Conservation (phyloP, 306 rosid genomes). For the Vigna hirtella region DNA sequence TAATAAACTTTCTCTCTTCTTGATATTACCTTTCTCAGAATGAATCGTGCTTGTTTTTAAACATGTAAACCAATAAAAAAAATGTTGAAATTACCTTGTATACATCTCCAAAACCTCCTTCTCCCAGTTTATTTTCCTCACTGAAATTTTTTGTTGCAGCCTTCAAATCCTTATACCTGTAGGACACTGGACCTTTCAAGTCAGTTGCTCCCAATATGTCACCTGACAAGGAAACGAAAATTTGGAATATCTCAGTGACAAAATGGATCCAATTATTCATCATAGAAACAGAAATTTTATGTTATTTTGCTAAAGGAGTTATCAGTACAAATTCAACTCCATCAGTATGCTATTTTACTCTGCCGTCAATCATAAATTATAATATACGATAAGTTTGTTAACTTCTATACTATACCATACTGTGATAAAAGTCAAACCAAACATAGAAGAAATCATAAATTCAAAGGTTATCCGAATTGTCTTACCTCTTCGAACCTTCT, state of each 20-base stretch:
- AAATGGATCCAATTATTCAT: not conserved
- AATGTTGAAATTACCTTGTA: constrained; percentile 59
- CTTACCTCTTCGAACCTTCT: constrained; percentile 59
- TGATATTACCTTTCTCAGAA: not conserved
- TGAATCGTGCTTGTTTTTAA: not conserved
- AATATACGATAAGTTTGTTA: not conserved
- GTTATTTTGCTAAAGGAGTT: not conserved
- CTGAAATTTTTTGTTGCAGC: constrained; percentile 65
- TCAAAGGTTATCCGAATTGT: constrained; percentile 18
- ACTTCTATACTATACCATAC: not conserved
- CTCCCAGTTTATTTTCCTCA: constrained; percentile 70
- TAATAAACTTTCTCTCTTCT: not conserved
- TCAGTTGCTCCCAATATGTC: constrained; percentile 72
- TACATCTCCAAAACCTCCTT: constrained; percentile 80
- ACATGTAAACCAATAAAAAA: not conserved
- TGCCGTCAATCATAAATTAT: too few relatives aligned
- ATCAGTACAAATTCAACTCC: not conserved
- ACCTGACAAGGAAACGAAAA: constrained; percentile 44
- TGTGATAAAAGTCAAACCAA: not conserved
- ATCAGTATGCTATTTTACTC: too few relatives aligned
- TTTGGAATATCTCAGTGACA: not conserved
- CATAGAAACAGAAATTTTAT: not conserved
- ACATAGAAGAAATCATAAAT: constrained; percentile 12
- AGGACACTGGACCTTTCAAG: constrained; percentile 65
- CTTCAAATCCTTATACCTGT: constrained; percentile 64